These are phyloP conservation scores for Curvularia spicifera DNA, from an alignment of 2,329 filamentous ascomycete species.

Conservation along the genomic window DNA sequence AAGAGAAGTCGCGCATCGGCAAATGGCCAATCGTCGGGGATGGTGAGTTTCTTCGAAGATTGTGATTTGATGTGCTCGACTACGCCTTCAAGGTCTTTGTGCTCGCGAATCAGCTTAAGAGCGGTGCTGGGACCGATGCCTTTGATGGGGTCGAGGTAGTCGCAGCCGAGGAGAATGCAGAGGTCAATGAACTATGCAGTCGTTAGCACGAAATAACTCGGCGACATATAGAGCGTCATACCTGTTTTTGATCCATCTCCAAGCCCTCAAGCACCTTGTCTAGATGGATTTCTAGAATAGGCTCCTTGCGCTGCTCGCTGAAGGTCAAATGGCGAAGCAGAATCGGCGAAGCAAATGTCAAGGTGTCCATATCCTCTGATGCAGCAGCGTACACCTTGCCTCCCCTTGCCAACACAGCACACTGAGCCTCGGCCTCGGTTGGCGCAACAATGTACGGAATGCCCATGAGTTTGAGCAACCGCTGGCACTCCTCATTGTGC, in stretches of 20 bases:
- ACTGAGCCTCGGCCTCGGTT: constrained; percentile 97
- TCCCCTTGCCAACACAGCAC: constrained; percentile 83
- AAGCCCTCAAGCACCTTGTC: constrained; percentile 86
- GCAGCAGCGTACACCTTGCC: constrained; percentile 97
- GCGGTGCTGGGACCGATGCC: constrained; percentile 93
- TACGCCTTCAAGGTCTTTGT: constrained; percentile 85
- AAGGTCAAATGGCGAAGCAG: constrained; percentile 92
- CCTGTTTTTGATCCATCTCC: constrained; percentile 85
- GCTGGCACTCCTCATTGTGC: constrained; percentile 94
- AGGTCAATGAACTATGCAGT: constrained; percentile 84
- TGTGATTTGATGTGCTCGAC: constrained; percentile 80
- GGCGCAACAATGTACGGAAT: constrained; percentile 94
- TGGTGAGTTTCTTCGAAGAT: constrained; percentile 69
- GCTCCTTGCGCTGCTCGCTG: constrained; percentile 95
- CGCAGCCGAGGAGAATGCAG: constrained; percentile 95
- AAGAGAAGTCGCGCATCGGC: constrained; percentile 90
- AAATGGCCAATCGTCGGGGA: constrained; percentile 98
- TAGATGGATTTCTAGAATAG: constrained; percentile 92
- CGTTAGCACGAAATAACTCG: constrained; percentile 11
- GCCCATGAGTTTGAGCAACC: constrained; percentile 90
- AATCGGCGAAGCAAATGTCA: constrained; percentile 93
- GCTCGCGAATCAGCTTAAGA: constrained; percentile 90
- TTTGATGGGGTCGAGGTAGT: constrained; percentile 95
- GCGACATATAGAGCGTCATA: constrained; percentile 49
- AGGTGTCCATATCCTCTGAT: constrained; percentile 97